Evolutionary conservation across 805 yeast genomes (phyloP).

Genomic region (Kluyveromyces nonfermentans): DNA sequence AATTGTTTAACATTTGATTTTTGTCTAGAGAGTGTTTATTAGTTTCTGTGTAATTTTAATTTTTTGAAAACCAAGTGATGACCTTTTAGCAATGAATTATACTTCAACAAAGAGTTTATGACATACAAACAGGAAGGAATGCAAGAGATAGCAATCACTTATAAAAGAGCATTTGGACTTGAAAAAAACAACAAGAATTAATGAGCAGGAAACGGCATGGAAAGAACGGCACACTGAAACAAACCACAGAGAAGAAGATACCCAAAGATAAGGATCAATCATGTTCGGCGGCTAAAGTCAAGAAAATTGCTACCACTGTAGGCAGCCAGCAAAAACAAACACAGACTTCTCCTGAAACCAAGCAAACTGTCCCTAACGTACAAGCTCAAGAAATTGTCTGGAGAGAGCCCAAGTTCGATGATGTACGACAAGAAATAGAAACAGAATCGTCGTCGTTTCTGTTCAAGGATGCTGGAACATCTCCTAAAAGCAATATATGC

Average conservation of each 20-base stretch:
- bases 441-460: neutral
- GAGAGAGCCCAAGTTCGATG: constrained; percentile 1
- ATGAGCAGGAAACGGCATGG: neutral
- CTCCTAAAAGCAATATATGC: constrained; percentile 2
- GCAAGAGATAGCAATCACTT: too few relatives aligned
- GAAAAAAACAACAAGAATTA: neutral
- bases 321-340: neutral
- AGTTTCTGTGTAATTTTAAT: too few relatives aligned
- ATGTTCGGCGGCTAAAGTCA: constrained; percentile 1
- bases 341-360: neutral
- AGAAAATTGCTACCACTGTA: neutral
- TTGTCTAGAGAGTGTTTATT: too few relatives aligned
- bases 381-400: neutral
- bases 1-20: too few relatives aligned
- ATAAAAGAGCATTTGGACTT: too few relatives aligned
- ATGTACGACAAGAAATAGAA: neutral
- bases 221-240: neutral
- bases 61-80: too few relatives aligned
- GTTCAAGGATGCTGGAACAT: constrained; percentile 1
- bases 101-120: too few relatives aligned
- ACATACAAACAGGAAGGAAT: too few relatives aligned
- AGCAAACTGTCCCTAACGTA: neutral
- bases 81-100: too few relatives aligned
- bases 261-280: neutral
- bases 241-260: neutral